These are phyloP conservation scores for Geum urbanum DNA, from an alignment of 306 rosid species.

Conservation along the genomic window DNA sequence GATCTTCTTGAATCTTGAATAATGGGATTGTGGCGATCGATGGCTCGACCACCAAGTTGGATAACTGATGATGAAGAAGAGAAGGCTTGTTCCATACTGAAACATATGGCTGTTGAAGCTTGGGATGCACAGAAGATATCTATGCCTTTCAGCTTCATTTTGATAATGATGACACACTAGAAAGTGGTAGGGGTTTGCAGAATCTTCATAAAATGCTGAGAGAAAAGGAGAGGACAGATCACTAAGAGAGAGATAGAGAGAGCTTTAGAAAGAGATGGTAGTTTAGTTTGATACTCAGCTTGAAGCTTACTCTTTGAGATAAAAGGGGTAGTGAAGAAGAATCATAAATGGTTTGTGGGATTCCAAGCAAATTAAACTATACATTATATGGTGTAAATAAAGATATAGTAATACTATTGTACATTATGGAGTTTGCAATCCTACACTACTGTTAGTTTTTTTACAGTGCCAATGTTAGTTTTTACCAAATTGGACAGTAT, in stretches of 20 bases:
- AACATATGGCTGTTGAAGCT: slow-evolving; percentile 83
- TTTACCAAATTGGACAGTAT: neutral
- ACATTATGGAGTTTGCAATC: neutral
- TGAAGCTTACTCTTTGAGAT: slow-evolving; percentile 26
- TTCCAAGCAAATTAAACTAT: slow-evolving; percentile 8
- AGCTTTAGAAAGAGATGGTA: slow-evolving; percentile 6
- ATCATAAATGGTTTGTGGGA: slow-evolving; percentile 15
- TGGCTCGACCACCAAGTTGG: slow-evolving; percentile 72
- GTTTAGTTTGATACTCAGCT: neutral
- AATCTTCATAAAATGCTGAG: slow-evolving; percentile 30
- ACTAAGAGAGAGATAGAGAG: slow-evolving; percentile 20
- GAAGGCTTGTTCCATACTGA: slow-evolving; percentile 71
- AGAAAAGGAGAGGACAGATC: slow-evolving; percentile 3
- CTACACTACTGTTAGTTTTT: too few species aligned
- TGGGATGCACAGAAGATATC: slow-evolving; percentile 73
- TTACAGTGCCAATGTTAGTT: neutral
- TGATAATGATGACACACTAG: slow-evolving; percentile 11
- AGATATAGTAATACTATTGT: neutral
- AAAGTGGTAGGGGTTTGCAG: slow-evolving; percentile 35
- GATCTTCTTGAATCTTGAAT: slow-evolving; percentile 53
- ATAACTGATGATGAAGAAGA: slow-evolving; percentile 49
- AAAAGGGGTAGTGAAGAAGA: slow-evolving; percentile 15
- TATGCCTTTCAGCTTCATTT: slow-evolving; percentile 52
- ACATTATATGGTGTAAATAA: neutral
- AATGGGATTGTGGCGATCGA: slow-evolving; percentile 93